A percentile compares a stretch with the other conserved stretches of the same genome.
Evolutionary conservation across 106 monocot species (phyloP).

Genomic region (Acorus calamus): DNA sequence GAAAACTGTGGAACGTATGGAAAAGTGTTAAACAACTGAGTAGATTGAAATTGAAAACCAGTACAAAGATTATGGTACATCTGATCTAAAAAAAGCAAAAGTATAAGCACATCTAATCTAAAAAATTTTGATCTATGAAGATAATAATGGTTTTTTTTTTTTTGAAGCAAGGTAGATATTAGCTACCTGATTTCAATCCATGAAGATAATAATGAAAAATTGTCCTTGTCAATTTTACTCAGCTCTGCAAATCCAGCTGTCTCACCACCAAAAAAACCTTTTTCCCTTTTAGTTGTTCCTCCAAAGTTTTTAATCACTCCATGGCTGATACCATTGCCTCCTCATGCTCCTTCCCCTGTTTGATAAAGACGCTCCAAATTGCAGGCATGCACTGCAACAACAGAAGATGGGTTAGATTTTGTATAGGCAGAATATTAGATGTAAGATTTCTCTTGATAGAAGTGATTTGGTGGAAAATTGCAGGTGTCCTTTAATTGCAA

Average conservation of each 20-base stretch:
- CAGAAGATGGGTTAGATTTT: background rate
- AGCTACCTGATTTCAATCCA: too few species aligned
- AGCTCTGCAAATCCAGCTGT: conserved; percentile 12
- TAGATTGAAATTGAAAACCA: too few species aligned
- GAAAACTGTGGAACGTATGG: too few species aligned
- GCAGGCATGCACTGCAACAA: conserved; percentile 16
- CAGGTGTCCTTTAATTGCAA: too few species aligned
- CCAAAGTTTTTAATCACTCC: conserved; percentile 11
- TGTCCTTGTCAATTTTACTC: conserved; percentile 3
- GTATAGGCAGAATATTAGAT: background rate
- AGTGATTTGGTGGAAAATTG: too few species aligned
- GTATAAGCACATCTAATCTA: too few species aligned
- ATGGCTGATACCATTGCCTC: conserved; percentile 1
- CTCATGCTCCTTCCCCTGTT: conserved; percentile 19
- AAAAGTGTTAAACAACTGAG: too few species aligned
- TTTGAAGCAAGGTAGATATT: too few species aligned
- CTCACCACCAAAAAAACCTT: conserved; percentile 21
- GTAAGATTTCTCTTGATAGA: too few species aligned
- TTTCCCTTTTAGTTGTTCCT: conserved; percentile 14
- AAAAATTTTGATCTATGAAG: conserved; percentile 14
- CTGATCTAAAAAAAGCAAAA: too few species aligned
- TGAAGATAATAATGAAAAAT: conserved; percentile 7
- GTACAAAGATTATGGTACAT: too few species aligned
- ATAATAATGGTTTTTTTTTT: too few species aligned
- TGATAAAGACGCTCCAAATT: conserved; percentile 3